Percentiles rank a stretch among this genome's conserved stretches.
phyloP scores from a whole-genome alignment of 2,329 filamentous ascomycete species.

The Karstenula rhodostoma region DNA sequence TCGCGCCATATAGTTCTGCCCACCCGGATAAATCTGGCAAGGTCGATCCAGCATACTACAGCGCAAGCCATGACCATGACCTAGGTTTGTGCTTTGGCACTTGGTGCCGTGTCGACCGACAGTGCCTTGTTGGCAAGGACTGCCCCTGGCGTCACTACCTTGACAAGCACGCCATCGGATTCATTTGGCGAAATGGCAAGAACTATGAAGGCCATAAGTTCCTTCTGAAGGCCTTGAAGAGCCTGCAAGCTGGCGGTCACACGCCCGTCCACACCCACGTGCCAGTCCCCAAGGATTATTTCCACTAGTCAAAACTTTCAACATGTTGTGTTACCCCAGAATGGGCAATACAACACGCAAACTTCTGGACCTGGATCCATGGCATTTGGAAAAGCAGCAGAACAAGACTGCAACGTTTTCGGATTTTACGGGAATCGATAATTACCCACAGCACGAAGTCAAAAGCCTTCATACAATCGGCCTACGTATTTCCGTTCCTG shows the following conservation, averaged over 20 bases:
- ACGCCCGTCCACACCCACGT: neutral
- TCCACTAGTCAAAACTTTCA: neutral
- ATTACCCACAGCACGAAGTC: no score
- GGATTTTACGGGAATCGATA: no score
- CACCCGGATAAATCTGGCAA: neutral
- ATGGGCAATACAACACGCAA: neutral
- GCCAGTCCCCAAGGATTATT: neutral
- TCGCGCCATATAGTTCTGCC: neutral
- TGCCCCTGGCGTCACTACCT: constrained; percentile 1
- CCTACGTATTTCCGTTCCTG: no score
- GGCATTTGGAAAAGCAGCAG: no score
- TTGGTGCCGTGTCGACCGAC: neutral
- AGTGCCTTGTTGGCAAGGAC: neutral
- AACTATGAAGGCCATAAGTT: neutral
- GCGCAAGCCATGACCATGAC: neutral
- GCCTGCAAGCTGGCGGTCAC: neutral
- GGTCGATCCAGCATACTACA: neutral
- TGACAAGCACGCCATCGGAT: neutral
- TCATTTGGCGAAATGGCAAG: neutral
- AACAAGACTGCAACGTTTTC: no score
- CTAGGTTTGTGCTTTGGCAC: neutral
- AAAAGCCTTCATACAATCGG: no score
- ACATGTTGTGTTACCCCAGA: neutral
- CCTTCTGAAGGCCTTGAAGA: neutral
- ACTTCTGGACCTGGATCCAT: no score